Conservation (phyloP, 306 rosid genomes). For the Glycine soja region DNA sequence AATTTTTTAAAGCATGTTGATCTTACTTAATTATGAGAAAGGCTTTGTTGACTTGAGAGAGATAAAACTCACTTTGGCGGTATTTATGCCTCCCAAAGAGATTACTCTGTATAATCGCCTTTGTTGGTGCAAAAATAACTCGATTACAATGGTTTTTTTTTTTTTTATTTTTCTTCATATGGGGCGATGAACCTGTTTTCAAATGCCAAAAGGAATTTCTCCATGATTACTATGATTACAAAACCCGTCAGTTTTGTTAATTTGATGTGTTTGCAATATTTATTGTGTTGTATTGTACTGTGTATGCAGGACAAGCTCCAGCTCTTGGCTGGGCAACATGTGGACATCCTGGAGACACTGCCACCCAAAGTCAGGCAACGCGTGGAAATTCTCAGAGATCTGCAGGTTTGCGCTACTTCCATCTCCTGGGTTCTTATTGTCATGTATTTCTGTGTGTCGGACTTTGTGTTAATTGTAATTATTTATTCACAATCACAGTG, state of each 20-base stretch:
- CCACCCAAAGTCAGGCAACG: slow-evolving; percentile 56
- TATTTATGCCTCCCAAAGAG: not conserved
- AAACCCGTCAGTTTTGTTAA: not conserved
- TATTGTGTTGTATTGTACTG: slow-evolving; percentile 3
- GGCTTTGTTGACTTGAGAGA: not conserved
- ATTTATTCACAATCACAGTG: not conserved
- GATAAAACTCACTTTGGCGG: not conserved
- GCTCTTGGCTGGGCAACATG: slow-evolving; percentile 49
- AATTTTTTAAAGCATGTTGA: not conserved
- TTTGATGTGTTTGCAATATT: not conserved
- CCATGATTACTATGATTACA: not conserved
- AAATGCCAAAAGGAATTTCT: slow-evolving; percentile 10
- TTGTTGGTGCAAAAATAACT: not conserved
- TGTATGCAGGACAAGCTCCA: slow-evolving; percentile 57
- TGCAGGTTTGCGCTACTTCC: slow-evolving; percentile 55
- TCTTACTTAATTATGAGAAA: not conserved
- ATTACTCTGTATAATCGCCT: not conserved
- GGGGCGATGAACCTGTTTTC: slow-evolving; percentile 15
- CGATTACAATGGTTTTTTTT: not conserved
- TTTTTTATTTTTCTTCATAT: not conserved
- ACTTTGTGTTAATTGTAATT: slow-evolving; percentile 1
- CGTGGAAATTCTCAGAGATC: slow-evolving; percentile 51
- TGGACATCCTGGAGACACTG: slow-evolving; percentile 51
- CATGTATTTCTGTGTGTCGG: not conserved
- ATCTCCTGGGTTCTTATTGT: slow-evolving; percentile 1